Evolutionary conservation across 2,329 filamentous ascomycete species (phyloP).

Genomic region (Arthroderma sp.): DNA sequence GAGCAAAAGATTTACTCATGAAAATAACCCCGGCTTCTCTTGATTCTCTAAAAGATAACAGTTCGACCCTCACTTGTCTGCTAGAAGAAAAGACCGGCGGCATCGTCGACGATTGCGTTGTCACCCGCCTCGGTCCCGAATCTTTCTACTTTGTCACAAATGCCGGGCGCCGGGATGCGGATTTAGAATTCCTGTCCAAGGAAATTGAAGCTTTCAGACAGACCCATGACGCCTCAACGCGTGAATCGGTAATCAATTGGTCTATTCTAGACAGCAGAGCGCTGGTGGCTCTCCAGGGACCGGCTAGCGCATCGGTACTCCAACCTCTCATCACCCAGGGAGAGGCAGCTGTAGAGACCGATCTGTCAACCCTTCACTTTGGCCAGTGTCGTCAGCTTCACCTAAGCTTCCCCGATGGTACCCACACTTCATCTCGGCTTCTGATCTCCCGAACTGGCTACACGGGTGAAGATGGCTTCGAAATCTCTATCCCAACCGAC

Average conservation of each 20-base stretch:
- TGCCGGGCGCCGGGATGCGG: constrained; percentile 80
- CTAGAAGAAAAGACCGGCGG: constrained; percentile 70
- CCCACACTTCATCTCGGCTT: constrained; percentile 39
- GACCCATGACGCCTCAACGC: constrained; percentile 33
- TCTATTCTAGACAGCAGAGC: constrained; percentile 58
- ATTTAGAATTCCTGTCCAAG: constrained; percentile 59
- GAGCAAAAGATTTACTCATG: constrained; percentile 69
- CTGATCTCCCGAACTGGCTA: constrained; percentile 84
- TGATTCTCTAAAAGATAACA: constrained; percentile 48
- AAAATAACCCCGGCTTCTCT: constrained; percentile 68
- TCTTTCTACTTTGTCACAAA: constrained; percentile 92
- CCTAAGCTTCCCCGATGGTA: constrained; percentile 46
- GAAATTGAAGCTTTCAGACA: constrained; percentile 52
- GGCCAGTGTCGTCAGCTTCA: constrained; percentile 57
- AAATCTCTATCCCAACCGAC: constrained; percentile 67
- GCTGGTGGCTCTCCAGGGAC: constrained; percentile 81
- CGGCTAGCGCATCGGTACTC: constrained; percentile 58
- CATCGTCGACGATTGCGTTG: constrained; percentile 87
- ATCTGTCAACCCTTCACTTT: constrained; percentile 64
- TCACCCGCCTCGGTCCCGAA: constrained; percentile 63
- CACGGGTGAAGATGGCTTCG: constrained; percentile 96
- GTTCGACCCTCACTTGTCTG: constrained; percentile 72
- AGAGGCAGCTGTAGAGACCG: constrained; percentile 28
- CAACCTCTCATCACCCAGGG: constrained; percentile 43
- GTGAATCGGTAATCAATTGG: constrained; percentile 49